A percentile compares a stretch with the other conserved stretches of the same genome.
Evolutionary conservation across 192 early-diverging fungal species (phyloP).

Genomic region (Dispira simplex): DNA sequence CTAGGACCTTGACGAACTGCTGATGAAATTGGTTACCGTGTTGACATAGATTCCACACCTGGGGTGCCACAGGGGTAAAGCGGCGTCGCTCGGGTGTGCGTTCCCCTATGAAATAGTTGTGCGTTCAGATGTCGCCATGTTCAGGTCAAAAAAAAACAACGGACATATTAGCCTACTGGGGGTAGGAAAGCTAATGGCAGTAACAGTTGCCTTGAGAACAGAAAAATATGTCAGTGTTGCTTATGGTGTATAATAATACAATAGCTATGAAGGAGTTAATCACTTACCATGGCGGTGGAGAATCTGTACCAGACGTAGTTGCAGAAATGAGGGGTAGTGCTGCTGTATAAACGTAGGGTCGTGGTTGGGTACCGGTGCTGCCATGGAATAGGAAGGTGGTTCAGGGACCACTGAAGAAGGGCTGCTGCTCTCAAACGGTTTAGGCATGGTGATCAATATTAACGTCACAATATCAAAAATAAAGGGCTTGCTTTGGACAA

Average conservation of each 20-base stretch:
- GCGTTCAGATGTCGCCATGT: not conserved
- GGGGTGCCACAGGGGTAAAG: not conserved
- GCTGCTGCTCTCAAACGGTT: no score
- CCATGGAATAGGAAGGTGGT: not conserved
- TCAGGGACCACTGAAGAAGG: not conserved
- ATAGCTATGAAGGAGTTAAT: not conserved
- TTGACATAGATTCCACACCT: constrained; percentile 1
- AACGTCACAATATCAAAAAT: no score
- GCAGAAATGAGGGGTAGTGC: constrained; percentile 7
- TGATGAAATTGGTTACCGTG: constrained; percentile 3
- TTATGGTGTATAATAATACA: not conserved
- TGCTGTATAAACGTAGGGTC: constrained; percentile 2
- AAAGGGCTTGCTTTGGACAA: no score
- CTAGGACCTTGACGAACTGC: constrained; percentile 3
- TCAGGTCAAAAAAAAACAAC: not conserved
- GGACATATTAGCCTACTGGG: not conserved
- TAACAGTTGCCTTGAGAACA: not conserved
- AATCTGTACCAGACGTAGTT: constrained; percentile 1
- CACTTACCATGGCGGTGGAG: constrained; percentile 10
- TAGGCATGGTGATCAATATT: no score
- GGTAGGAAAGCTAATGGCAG: not conserved
- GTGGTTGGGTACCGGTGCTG: constrained; percentile 3
- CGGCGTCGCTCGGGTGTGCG: constrained; percentile 4
- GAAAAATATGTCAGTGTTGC: not conserved
- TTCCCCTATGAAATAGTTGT: not conserved